Evolutionary conservation across 202 grass and related monocot species (phyloP).

Genomic region (Cymbopogon flexuosus): DNA sequence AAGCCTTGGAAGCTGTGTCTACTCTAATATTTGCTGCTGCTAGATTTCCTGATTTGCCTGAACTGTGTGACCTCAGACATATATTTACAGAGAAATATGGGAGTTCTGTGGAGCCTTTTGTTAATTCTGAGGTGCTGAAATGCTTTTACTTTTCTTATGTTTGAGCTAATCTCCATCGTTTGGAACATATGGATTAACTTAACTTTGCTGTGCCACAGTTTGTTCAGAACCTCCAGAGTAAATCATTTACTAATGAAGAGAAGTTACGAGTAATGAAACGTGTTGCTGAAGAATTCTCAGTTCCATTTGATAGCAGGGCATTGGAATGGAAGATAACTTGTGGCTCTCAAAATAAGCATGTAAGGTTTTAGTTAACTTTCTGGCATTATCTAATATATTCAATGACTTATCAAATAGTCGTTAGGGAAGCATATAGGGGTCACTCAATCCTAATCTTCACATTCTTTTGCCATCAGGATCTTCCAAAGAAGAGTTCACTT

Average conservation of each 20-base stretch:
- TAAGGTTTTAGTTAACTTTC: slow-evolving; percentile 29
- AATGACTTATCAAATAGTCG: not conserved
- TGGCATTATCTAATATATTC: not conserved
- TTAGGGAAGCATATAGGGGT: not conserved
- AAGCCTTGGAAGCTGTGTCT: slow-evolving; percentile 80
- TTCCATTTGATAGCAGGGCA: slow-evolving; percentile 54
- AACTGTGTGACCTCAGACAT: slow-evolving; percentile 79
- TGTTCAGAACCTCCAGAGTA: slow-evolving; percentile 68
- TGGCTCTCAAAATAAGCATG: slow-evolving; percentile 46
- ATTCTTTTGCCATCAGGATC: slow-evolving; percentile 26
- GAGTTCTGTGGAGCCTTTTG: slow-evolving; percentile 55
- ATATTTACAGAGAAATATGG: slow-evolving; percentile 75
- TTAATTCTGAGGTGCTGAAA: slow-evolving; percentile 65
- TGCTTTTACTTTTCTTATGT: slow-evolving; percentile 12
- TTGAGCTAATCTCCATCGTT: slow-evolving; percentile 3
- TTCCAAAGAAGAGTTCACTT: slow-evolving; percentile 39
- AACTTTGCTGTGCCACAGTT: slow-evolving; percentile 49
- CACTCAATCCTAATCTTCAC: slow-evolving; percentile 22
- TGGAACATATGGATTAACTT: slow-evolving; percentile 31
- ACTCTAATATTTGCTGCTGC: slow-evolving; percentile 92
- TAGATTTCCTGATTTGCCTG: slow-evolving; percentile 88
- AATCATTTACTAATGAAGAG: slow-evolving; percentile 76
- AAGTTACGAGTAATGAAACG: slow-evolving; percentile 71
- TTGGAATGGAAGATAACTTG: slow-evolving; percentile 45
- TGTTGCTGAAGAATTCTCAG: slow-evolving; percentile 69